Conservation (phyloP, 805 yeast species). For the Alloascoidea africana region DNA sequence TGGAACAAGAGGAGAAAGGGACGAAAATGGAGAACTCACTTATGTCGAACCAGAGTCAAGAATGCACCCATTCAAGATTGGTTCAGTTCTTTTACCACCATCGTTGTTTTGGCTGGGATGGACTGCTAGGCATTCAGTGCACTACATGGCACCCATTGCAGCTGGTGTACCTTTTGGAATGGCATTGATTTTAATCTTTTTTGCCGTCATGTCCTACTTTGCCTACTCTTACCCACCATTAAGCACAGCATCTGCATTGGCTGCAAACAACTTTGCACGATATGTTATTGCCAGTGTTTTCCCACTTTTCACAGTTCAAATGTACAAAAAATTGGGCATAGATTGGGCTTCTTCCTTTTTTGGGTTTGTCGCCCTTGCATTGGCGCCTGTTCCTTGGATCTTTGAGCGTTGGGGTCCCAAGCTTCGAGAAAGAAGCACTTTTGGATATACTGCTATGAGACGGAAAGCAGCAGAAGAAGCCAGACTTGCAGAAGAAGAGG, state of each 20-base stretch:
- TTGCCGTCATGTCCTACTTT: constrained; percentile 54
- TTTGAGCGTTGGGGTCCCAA: constrained; percentile 42
- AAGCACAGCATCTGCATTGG: constrained; percentile 73
- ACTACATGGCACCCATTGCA: too few relatives aligned
- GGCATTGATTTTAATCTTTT: constrained; percentile 57
- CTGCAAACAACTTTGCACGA: constrained; percentile 74
- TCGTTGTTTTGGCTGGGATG: constrained; percentile 69
- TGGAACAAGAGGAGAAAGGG: constrained; percentile 20
- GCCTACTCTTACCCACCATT: constrained; percentile 61
- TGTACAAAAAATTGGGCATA: constrained; percentile 55
- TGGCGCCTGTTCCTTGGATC: constrained; percentile 64
- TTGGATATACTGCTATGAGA: too few relatives aligned
- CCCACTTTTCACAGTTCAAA: constrained; percentile 77
- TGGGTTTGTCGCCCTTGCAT: too few relatives aligned
- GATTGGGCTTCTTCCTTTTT: constrained; percentile 75
- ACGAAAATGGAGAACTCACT: constrained; percentile 35
- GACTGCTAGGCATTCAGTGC: constrained; percentile 43
- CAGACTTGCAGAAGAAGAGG: too few relatives aligned
- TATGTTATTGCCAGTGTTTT: constrained; percentile 64
- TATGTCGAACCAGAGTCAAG: too few relatives aligned
- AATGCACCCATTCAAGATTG: constrained; percentile 32
- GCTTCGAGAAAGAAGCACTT: constrained; percentile 39
- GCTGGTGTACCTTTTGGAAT: constrained; percentile 74
- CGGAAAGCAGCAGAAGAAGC: constrained; percentile 41
- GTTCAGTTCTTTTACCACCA: constrained; percentile 47